Evolutionary conservation across 177 flowering plant genomes (phyloP).

Genomic region (Vitis hybrid): DNA sequence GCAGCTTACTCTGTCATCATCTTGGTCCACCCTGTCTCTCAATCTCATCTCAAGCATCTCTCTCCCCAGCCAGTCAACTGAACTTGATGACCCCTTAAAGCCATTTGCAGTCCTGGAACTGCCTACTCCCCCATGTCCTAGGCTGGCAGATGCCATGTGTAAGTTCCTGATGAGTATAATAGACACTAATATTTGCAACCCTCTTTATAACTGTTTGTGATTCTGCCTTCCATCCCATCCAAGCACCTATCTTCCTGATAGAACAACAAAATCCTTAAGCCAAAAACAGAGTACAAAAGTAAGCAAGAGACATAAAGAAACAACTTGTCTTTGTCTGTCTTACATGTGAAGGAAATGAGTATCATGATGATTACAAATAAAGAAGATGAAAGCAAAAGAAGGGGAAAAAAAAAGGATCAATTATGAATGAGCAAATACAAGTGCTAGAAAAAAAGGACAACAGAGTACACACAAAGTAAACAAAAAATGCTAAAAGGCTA

Average conservation of each 20-base stretch:
- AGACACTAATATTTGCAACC: constrained; percentile 25
- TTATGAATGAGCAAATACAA: no score
- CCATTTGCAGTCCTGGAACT: constrained; percentile 76
- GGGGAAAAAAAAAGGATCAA: neutral
- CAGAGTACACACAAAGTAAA: no score
- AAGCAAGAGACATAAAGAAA: neutral
- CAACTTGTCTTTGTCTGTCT: no score
- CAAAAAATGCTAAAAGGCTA: no score
- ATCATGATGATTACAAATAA: neutral
- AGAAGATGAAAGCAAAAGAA: neutral
- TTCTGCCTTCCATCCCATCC: constrained; percentile 25
- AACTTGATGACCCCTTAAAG: constrained; percentile 71
- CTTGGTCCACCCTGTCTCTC: constrained; percentile 67
- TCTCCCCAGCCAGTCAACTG: constrained; percentile 88
- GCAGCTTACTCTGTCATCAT: constrained; percentile 72
- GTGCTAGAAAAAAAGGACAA: no score
- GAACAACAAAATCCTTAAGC: constrained; percentile 3
- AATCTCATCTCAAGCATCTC: constrained; percentile 93
- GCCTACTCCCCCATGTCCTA: constrained; percentile 78
- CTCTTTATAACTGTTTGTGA: constrained; percentile 5
- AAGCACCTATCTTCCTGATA: constrained; percentile 35
- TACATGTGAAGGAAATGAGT: neutral
- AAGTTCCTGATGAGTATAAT: constrained; percentile 6
- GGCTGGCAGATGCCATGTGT: constrained; percentile 72
- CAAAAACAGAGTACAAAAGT: neutral